These are phyloP conservation scores for Epithemia pelagica DNA, from an alignment of 108 stramenopile genomes.

Conservation along the genomic window DNA sequence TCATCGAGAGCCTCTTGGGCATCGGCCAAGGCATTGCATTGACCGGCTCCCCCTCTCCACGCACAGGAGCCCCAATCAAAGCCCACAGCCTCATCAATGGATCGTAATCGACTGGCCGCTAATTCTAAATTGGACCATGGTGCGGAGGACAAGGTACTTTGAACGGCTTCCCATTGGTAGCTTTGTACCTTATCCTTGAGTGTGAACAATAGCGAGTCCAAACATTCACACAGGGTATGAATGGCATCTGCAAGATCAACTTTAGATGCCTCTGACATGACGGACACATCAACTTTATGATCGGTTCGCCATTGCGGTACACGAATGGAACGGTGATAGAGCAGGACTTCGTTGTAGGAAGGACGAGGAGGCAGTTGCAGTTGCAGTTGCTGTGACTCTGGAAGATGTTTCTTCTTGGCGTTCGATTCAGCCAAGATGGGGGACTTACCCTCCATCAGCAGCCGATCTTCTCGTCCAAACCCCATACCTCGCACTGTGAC, in stretches of 20 bases:
- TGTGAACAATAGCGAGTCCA: neutral
- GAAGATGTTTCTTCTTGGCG: neutral
- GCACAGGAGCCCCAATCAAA: slow-evolving; percentile 86
- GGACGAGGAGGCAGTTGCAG: slow-evolving; percentile 25
- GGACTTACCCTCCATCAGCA: neutral
- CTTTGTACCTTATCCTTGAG: slow-evolving; percentile 39
- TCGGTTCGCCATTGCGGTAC: slow-evolving; percentile 50
- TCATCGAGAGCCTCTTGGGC: slow-evolving; percentile 79
- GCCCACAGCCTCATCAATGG: slow-evolving; percentile 38
- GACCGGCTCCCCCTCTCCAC: slow-evolving; percentile 40
- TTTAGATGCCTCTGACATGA: neutral
- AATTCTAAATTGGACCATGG: slow-evolving; percentile 9
- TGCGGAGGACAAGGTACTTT: neutral
- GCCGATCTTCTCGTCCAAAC: slow-evolving; percentile 12
- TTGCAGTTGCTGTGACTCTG: neutral
- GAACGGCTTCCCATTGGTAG: slow-evolving; percentile 71
- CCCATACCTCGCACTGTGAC: slow-evolving; percentile 19
- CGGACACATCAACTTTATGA: neutral
- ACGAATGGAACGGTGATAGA: slow-evolving; percentile 49
- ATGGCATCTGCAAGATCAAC: neutral
- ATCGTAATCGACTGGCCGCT: slow-evolving; percentile 1
- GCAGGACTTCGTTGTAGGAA: slow-evolving; percentile 83
- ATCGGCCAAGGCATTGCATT: slow-evolving; percentile 81
- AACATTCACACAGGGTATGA: neutral
- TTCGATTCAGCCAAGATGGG: neutral